A percentile compares a stretch with the other conserved stretches of the same genome.
These are phyloP conservation scores for Colletotrichum sidae DNA, from an alignment of 2,329 filamentous ascomycete species.

Conservation along the genomic window DNA sequence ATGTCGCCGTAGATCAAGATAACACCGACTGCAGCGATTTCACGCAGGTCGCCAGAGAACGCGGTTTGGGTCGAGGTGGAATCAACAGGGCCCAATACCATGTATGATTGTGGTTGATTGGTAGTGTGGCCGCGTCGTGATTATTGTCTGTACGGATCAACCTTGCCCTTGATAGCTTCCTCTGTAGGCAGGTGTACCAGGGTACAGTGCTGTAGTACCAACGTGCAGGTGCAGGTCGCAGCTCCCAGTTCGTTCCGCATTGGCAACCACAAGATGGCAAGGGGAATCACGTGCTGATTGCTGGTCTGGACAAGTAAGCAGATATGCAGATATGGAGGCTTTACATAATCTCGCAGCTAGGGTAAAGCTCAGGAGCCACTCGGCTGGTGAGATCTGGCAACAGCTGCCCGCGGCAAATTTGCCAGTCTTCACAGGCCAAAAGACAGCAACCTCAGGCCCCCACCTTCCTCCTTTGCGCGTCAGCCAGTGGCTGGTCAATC, in stretches of 20 bases:
- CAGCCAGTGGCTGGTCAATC: constrained; percentile 20
- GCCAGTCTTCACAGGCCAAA: not conserved
- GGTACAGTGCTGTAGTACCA: too few relatives aligned
- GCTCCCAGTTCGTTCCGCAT: constrained; percentile 13
- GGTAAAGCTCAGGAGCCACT: not conserved
- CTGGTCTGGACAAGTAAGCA: constrained; percentile 3
- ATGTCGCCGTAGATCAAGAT: too few relatives aligned
- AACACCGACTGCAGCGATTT: too few relatives aligned
- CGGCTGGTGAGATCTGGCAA: too few relatives aligned
- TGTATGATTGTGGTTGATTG: too few relatives aligned
- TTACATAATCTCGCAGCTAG: constrained; percentile 9
- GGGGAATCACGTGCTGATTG: constrained; percentile 2
- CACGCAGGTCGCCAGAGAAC: too few relatives aligned
- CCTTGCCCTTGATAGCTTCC: not conserved
- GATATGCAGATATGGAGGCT: rapidly evolving
- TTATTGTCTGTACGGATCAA: too few relatives aligned
- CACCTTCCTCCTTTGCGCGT: constrained; percentile 13
- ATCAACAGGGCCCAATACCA: too few relatives aligned
- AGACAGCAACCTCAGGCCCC: constrained; percentile 5
- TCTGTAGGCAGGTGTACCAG: too few relatives aligned
- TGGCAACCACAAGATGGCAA: not conserved
- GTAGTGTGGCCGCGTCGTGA: too few relatives aligned
- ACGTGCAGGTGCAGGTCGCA: not conserved
- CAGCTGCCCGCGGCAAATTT: not conserved
- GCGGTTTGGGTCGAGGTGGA: too few relatives aligned